Evolutionary conservation across 495 filamentous ascomycete genomes (phyloP), one percentile per base, ranked within the genome.

Genomic region (Lasiosphaeris hirsuta): DNA sequence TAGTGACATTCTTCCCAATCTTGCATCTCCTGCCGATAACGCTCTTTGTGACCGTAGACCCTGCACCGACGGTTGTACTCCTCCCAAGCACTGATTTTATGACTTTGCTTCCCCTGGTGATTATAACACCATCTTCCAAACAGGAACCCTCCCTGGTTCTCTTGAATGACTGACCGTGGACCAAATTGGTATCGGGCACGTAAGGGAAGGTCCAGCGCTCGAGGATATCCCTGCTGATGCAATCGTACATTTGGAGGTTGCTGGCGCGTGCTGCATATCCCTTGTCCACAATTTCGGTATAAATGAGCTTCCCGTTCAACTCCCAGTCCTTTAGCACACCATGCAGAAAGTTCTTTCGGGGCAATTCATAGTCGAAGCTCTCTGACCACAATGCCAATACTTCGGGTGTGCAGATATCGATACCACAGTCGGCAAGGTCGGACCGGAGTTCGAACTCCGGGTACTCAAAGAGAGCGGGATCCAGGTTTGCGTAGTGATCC

Each of bases 341-440:
- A 61, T 90, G 86, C 23, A 99, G 69, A 63, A 96, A 97, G 64
- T 96, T 90, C 60, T 86, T 86, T 53, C 94, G 84, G 7, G 94
- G 89, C 4, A 88, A 78, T 65, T 96, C 88, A 73, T 94, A 97
- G 72, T 99, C 94, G 70, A 99, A 99, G 67, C 90, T 95, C 67
- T 99, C 94, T 7, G 90, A 92, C 90, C 94, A 99, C 56, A 96
- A 74, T 33, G 92, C 91, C 43, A 97, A 79, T 15, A 96, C 90
- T 63, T 97, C 94, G 0, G 92, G 91, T 0, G 95, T 96, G 71
- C 95, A 99, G 59, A 99, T 97, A 66, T 99, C 94, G 68, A 99
- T 93, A 53, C 86, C 89, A 64, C 90, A 94, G 73, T 99, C 95
- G 53, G 97, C 88, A 50, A 99, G 75, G 63, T 99, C 94, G 45